phyloP scores from a whole-genome alignment of 352 stramenopile genomes.

The Globisporangium ultimum region DNA sequence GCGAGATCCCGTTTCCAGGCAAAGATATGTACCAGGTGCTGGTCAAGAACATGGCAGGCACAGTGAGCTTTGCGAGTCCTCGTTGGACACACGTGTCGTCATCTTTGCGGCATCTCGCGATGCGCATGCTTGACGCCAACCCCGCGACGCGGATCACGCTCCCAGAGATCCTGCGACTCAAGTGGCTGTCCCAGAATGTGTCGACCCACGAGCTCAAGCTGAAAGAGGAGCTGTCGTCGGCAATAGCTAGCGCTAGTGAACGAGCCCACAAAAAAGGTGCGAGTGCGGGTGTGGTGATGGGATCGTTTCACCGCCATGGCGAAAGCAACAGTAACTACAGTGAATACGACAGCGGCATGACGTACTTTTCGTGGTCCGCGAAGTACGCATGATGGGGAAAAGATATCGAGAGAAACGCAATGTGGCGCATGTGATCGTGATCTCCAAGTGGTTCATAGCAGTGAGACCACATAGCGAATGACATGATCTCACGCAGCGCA shows the following conservation, averaged over 20 bases:
- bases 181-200: constrained; percentile 42
- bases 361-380: too few relatives aligned
- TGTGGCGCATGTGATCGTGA: too few relatives aligned
- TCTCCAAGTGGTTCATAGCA: too few relatives aligned
- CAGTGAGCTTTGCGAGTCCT: constrained; percentile 38
- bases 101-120: constrained; percentile 27
- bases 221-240: not conserved
- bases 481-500: too few relatives aligned
- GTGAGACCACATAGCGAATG: too few relatives aligned
- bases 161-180: constrained; percentile 44
- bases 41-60: constrained; percentile 60
- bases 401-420: too few relatives aligned
- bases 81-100: constrained; percentile 36
- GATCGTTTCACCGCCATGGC: too few relatives aligned
- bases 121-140: constrained; percentile 54
- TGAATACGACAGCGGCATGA: too few relatives aligned
- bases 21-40: constrained; percentile 46
- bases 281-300: too few relatives aligned
- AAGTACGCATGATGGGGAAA: too few relatives aligned
- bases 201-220: constrained; percentile 10
- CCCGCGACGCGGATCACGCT: constrained; percentile 42
- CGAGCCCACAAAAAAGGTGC: not conserved
- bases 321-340: too few relatives aligned
- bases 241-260: not conserved
- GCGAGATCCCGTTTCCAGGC: constrained; percentile 42